A percentile compares a stretch with the other conserved stretches of the same genome.
Conservation (phyloP, 1,284 basidiomycete species). For the Polyporus tsugae region DNA sequence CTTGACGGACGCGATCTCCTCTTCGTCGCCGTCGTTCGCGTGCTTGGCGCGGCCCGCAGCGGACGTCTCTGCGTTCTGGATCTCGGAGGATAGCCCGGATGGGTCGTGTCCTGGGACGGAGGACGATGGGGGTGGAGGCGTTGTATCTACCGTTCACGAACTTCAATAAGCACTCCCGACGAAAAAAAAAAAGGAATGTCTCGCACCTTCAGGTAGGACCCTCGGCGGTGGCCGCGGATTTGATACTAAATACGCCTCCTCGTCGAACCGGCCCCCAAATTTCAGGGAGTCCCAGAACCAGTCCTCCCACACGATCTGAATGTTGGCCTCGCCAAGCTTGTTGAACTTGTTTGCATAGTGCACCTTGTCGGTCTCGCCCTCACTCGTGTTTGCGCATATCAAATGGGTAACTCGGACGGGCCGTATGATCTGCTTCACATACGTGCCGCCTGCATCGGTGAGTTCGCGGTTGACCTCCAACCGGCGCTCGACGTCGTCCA, state of each 20-base stretch:
- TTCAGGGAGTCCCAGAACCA: slow-evolving; percentile 87
- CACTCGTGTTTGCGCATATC: slow-evolving; percentile 57
- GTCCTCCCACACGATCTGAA: slow-evolving; percentile 82
- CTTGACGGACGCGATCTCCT: slow-evolving; percentile 61
- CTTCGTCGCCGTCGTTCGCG: slow-evolving; percentile 39
- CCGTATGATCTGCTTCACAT: slow-evolving; percentile 68
- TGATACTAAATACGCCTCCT: slow-evolving; percentile 63
- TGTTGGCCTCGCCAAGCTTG: slow-evolving; percentile 64
- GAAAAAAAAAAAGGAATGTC: slow-evolving; percentile 5
- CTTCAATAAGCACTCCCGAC: background rate
- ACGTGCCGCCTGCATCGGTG: slow-evolving; percentile 60
- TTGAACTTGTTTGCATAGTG: slow-evolving; percentile 75
- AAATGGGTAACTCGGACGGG: slow-evolving; percentile 77
- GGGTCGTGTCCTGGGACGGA: slow-evolving; percentile 7
- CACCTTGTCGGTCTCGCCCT: slow-evolving; percentile 70
- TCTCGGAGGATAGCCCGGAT: slow-evolving; percentile 27
- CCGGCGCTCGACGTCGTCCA: slow-evolving; percentile 60
- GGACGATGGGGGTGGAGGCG: slow-evolving; percentile 23
- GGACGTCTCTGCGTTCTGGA: slow-evolving; percentile 25
- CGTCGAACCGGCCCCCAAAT: slow-evolving; percentile 65
- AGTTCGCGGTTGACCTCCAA: slow-evolving; percentile 65
- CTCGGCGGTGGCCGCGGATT: slow-evolving; percentile 66
- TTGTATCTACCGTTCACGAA: background rate
- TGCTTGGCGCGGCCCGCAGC: slow-evolving; percentile 6
- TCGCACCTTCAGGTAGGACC: slow-evolving; percentile 33